These are phyloP conservation scores for Metschnikowia lunata DNA, from an alignment of 805 yeast genomes.

Conservation along the genomic window DNA sequence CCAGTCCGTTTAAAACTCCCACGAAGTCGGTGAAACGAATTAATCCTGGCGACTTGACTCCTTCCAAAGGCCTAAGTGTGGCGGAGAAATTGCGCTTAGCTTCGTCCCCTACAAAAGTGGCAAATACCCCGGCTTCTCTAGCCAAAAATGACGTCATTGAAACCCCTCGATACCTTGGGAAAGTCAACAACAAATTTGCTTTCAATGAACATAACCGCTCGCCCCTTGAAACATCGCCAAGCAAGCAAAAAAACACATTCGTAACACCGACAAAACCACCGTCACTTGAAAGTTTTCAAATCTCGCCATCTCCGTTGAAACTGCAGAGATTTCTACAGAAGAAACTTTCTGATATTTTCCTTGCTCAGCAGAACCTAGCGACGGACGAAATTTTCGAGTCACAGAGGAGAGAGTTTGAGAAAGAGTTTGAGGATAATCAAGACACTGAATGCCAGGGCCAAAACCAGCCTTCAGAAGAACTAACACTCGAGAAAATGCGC, in stretches of 20 bases:
- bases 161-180: slow-evolving; percentile 17
- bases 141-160: slow-evolving; percentile 2
- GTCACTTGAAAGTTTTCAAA: slow-evolving; percentile 23
- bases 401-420: slow-evolving; percentile 15
- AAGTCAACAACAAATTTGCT: slow-evolving; percentile 12
- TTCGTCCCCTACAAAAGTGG: slow-evolving; percentile 6
- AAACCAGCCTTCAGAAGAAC: not conserved
- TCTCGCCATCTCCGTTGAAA: slow-evolving; percentile 46
- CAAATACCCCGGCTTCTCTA: not conserved
- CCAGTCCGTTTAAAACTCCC: slow-evolving; percentile 31
- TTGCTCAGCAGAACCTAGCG: slow-evolving; percentile 40
- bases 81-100: slow-evolving; percentile 10
- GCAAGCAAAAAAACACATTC: not conserved
- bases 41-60: slow-evolving; percentile 14
- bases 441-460: slow-evolving; percentile 5
- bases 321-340: slow-evolving; percentile 27
- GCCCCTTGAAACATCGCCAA: slow-evolving; percentile 4
- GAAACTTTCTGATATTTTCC: slow-evolving; percentile 42
- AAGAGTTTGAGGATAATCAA: slow-evolving; percentile 11
- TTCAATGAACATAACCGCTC: slow-evolving; percentile 8
- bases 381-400: slow-evolving; percentile 16
- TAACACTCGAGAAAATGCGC: not conserved
- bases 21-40: slow-evolving; percentile 21
- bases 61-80: slow-evolving; percentile 11
- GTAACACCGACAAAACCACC: slow-evolving; percentile 16